These are phyloP conservation scores for Podaxis sp. DNA, from an alignment of 768 basidiomycete genomes.

Conservation along the genomic window DNA sequence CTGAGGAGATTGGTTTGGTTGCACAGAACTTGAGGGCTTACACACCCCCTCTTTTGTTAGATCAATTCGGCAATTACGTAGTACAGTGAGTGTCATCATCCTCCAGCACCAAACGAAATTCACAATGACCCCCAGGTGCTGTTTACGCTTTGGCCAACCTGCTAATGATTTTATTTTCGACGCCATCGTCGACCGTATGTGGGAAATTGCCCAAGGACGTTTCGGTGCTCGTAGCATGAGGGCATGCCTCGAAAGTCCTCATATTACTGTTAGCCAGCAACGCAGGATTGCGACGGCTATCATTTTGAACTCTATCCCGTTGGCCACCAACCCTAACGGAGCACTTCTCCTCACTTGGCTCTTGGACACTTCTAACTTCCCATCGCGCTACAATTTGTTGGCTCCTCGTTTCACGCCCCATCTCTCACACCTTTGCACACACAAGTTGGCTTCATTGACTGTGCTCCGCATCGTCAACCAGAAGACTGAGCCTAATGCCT, in stretches of 20 bases:
- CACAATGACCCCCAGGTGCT: slow-evolving; percentile 49
- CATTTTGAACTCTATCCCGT: slow-evolving; percentile 94
- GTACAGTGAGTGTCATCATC: slow-evolving; percentile 62
- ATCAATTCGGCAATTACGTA: slow-evolving; percentile 92
- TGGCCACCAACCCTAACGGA: slow-evolving; percentile 97
- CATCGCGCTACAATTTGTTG: slow-evolving; percentile 90
- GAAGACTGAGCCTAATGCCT: slow-evolving; percentile 87
- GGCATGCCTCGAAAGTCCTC: slow-evolving; percentile 89
- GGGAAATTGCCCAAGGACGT: slow-evolving; percentile 97
- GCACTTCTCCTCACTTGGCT: slow-evolving; percentile 95
- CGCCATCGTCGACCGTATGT: slow-evolving; percentile 95
- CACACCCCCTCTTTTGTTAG: slow-evolving; percentile 87
- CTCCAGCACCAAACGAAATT: neutral
- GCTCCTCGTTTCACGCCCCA: slow-evolving; percentile 97
- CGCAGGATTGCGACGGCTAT: slow-evolving; percentile 93
- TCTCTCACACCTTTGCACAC: slow-evolving; percentile 93
- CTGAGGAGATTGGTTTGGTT: slow-evolving; percentile 83
- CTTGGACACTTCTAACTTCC: slow-evolving; percentile 90
- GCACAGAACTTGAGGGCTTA: slow-evolving; percentile 87
- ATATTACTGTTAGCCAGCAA: slow-evolving; percentile 84
- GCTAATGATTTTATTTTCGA: slow-evolving; percentile 96
- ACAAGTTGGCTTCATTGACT: slow-evolving; percentile 93
- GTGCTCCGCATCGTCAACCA: slow-evolving; percentile 97
- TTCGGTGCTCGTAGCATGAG: slow-evolving; percentile 98
- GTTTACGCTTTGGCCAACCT: slow-evolving; percentile 86